These are phyloP conservation scores for Aegilops longissima DNA, from an alignment of 176 grass and related monocot genomes.

Conservation along the genomic window DNA sequence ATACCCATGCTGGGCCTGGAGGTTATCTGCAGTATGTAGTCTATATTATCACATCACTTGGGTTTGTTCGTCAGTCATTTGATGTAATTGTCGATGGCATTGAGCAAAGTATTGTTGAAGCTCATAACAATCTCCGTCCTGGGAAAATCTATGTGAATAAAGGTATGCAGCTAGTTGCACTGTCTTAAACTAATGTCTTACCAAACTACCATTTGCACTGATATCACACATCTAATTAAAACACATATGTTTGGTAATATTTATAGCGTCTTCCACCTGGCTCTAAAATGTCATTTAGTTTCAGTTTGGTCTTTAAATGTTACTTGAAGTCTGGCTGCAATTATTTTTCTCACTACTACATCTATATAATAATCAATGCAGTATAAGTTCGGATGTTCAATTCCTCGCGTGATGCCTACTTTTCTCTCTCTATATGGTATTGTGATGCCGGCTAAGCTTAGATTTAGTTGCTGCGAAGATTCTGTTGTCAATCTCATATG, in stretches of 20 bases:
- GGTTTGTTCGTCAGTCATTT: slow-evolving; percentile 95
- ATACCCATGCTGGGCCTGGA: slow-evolving; percentile 94
- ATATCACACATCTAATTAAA: background rate
- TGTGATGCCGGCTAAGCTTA: background rate
- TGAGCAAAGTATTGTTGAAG: slow-evolving; percentile 86
- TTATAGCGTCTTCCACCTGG: background rate
- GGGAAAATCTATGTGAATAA: slow-evolving; percentile 89
- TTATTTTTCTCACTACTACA: background rate
- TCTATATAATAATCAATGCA: background rate
- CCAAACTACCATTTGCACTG: background rate
- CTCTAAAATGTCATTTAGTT: background rate
- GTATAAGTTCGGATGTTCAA: background rate
- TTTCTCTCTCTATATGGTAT: background rate
- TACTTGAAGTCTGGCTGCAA: background rate
- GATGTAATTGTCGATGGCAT: slow-evolving; percentile 95
- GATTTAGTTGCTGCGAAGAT: slow-evolving; percentile 8
- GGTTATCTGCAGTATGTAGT: slow-evolving; percentile 97
- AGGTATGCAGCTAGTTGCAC: slow-evolving; percentile 44
- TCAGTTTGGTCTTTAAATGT: slow-evolving; percentile 23
- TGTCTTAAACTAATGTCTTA: slow-evolving; percentile 8
- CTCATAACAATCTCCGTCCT: slow-evolving; percentile 82
- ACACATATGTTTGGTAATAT: background rate
- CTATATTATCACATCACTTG: slow-evolving; percentile 95
- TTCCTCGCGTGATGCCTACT: background rate
- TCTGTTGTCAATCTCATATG: background rate